A percentile compares a stretch with the other conserved stretches of the same genome.
Evolutionary conservation across 345 rosid genomes (phyloP).

Genomic region (Ceriops tagal): DNA sequence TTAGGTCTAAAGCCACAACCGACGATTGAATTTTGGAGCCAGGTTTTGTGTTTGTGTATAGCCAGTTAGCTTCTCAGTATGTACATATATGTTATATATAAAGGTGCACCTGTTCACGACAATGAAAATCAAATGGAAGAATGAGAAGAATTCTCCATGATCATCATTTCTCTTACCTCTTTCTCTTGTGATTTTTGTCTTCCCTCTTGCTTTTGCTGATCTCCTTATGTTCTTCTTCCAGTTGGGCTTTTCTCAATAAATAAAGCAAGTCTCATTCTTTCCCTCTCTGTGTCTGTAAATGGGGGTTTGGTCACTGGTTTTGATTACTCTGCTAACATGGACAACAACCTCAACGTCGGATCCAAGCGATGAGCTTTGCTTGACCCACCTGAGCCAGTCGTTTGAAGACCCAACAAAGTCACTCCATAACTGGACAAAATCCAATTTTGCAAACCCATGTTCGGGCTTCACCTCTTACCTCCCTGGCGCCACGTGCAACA

Average conservation of each 20-base stretch:
- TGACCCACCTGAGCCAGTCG: conserved; percentile 42
- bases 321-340: conserved; percentile 32
- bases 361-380: conserved; percentile 67
- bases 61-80: too few species aligned
- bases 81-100: too few species aligned
- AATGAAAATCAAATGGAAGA: too few species aligned
- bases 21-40: not conserved
- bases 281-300: conserved; percentile 12
- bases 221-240: not conserved
- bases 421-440: conserved; percentile 78
- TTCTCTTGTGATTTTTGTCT: not conserved
- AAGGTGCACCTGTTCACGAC: too few species aligned
- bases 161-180: not conserved
- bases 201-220: not conserved
- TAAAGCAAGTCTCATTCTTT: conserved; percentile 1
- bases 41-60: not conserved
- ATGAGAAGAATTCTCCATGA: too few species aligned
- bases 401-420: conserved; percentile 64
- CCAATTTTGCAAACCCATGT: conserved; percentile 63
- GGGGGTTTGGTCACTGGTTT: conserved; percentile 30
- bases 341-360: conserved; percentile 43
- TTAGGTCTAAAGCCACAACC: not conserved
- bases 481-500: conserved; percentile 81
- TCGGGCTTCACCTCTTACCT: conserved; percentile 66
- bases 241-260: not conserved